phyloP scores from a whole-genome alignment of 1,284 basidiomycete genomes.

The Spongiforma sp. region DNA sequence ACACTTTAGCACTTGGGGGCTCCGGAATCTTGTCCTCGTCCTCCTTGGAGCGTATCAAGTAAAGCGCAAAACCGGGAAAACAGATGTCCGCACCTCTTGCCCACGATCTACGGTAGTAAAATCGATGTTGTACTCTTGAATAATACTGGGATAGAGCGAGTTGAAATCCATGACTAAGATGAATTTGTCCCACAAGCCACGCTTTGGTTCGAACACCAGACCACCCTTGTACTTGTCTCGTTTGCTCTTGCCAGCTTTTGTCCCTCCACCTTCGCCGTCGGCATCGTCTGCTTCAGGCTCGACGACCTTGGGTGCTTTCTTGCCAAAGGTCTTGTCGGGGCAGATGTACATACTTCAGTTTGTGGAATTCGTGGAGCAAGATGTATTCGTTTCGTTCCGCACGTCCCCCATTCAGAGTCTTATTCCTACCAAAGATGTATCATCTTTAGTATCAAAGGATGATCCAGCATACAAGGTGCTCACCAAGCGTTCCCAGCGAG shows the following conservation, averaged over 20 bases:
- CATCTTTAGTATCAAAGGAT: background rate
- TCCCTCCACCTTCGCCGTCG: constrained; percentile 61
- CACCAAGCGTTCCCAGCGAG: constrained; percentile 99
- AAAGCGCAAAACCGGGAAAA: background rate
- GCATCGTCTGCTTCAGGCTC: constrained; percentile 55
- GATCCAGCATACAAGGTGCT: constrained; percentile 24
- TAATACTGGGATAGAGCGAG: constrained; percentile 98
- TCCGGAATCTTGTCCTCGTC: constrained; percentile 91
- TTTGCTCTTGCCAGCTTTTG: constrained; percentile 68
- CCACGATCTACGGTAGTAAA: constrained; percentile 93
- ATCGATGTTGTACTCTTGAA: constrained; percentile 99
- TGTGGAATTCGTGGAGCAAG: constrained; percentile 97
- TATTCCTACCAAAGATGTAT: constrained; percentile 66
- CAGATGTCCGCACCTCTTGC: constrained; percentile 59
- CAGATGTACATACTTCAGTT: constrained; percentile 95
- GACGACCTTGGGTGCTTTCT: constrained; percentile 56
- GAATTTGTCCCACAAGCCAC: constrained; percentile 96
- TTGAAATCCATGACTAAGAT: constrained; percentile 99
- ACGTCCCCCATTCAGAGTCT: constrained; percentile 93
- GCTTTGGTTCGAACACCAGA: constrained; percentile 96
- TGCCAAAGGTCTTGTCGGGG: constrained; percentile 92
- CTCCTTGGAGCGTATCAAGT: constrained; percentile 50
- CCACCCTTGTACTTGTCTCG: constrained; percentile 99
- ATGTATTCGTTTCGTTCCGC: constrained; percentile 99
- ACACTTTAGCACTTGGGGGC: constrained; percentile 74